These are phyloP conservation scores for Kwoniella newhampshirensis DNA, from an alignment of 768 basidiomycete species.

Conservation along the genomic window DNA sequence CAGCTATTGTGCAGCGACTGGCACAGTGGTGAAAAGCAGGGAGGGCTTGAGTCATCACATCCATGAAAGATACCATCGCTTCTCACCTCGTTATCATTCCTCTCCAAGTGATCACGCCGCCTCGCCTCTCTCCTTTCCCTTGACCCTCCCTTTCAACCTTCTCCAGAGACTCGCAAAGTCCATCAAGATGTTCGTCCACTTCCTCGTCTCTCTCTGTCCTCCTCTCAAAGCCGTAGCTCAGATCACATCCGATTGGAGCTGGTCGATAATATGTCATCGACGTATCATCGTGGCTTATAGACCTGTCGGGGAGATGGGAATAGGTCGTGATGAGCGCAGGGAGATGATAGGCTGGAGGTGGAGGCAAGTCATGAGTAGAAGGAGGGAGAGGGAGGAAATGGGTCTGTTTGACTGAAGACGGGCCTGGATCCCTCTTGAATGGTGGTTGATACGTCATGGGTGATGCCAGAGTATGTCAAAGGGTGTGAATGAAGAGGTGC, in stretches of 20 bases:
- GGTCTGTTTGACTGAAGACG: not conserved
- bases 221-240: constrained; percentile 49
- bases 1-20: too few species aligned
- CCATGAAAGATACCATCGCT: too few species aligned
- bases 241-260: constrained; percentile 44
- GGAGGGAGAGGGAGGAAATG: constrained; percentile 43
- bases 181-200: constrained; percentile 50
- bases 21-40: too few species aligned
- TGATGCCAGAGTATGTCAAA: too few species aligned
- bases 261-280: constrained; percentile 46
- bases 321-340: constrained; percentile 50
- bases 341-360: constrained; percentile 34
- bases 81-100: constrained; percentile 52
- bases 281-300: constrained; percentile 37
- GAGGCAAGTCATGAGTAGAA: constrained; percentile 12
- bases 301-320: constrained; percentile 46
- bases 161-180: constrained; percentile 43
- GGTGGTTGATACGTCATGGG: too few species aligned
- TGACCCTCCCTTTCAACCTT: constrained; percentile 15
- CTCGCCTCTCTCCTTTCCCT: constrained; percentile 25
- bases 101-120: constrained; percentile 52
- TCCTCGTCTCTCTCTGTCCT: constrained; percentile 45
- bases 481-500: too few species aligned
- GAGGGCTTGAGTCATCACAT: too few species aligned
- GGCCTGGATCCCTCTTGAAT: too few species aligned